These are phyloP conservation scores for Xylaria sp. DNA, from an alignment of 2,329 filamentous ascomycete species.

Conservation along the genomic window DNA sequence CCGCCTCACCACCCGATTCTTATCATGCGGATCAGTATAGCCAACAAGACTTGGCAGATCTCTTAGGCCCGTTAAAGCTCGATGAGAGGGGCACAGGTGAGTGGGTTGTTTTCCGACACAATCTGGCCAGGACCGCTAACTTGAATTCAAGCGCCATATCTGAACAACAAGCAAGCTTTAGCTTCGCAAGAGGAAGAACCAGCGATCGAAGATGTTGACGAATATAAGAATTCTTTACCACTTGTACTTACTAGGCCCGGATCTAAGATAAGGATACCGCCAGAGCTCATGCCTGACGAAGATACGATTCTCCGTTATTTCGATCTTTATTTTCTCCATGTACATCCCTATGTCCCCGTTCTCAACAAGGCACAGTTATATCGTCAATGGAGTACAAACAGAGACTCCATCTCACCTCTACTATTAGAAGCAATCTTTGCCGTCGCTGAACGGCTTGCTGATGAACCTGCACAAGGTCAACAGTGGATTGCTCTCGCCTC, in stretches of 20 bases:
- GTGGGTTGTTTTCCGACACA: constrained; percentile 35
- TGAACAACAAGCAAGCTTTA: constrained; percentile 64
- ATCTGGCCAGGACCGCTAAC: constrained; percentile 19
- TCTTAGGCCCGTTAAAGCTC: constrained; percentile 85
- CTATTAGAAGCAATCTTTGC: constrained; percentile 91
- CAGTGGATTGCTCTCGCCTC: constrained; percentile 93
- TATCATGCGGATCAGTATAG: constrained; percentile 69
- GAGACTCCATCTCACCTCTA: constrained; percentile 85
- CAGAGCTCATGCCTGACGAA: constrained; percentile 90
- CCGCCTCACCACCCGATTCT: constrained; percentile 54
- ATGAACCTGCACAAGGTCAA: constrained; percentile 82
- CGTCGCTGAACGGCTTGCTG: constrained; percentile 81
- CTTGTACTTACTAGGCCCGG: constrained; percentile 71
- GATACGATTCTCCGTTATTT: constrained; percentile 84
- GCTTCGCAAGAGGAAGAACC: constrained; percentile 60
- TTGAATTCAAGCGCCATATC: constrained; percentile 72
- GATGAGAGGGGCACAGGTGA: constrained; percentile 85
- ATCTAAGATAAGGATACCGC: constrained; percentile 83
- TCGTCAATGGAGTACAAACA: constrained; percentile 84
- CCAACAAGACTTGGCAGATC: constrained; percentile 75
- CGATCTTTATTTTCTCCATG: constrained; percentile 85
- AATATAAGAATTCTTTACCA: constrained; percentile 74
- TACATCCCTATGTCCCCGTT: constrained; percentile 92
- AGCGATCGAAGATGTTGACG: constrained; percentile 72
- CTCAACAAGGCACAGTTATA: constrained; percentile 83